A percentile compares a stretch with the other conserved stretches of the same genome.
Conservation (phyloP, 495 filamentous ascomycete species). For the Penicillium alfredii region DNA sequence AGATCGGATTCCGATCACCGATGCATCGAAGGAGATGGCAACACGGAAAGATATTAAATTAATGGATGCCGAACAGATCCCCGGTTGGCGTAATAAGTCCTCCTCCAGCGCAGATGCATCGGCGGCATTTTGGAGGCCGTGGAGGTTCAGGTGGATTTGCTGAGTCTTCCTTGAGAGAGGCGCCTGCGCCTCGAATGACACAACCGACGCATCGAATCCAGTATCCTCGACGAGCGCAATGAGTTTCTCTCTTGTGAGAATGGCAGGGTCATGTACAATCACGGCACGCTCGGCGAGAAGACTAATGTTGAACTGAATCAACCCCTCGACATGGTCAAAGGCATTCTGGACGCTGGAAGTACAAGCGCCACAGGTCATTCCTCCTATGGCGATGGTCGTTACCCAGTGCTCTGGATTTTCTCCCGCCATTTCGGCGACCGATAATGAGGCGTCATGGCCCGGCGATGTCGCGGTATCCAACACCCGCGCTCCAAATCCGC, state of each 20-base stretch:
- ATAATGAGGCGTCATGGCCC: conserved; percentile 9
- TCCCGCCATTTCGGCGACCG: conserved; percentile 26
- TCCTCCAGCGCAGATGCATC: conserved; percentile 69
- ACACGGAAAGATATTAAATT: conserved; percentile 62
- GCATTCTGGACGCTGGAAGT: conserved; percentile 84
- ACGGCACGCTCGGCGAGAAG: conserved; percentile 88
- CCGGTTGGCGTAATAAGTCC: conserved; percentile 55
- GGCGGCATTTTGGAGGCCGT: conserved; percentile 64
- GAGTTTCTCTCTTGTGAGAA: conserved; percentile 61
- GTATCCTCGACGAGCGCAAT: conserved; percentile 66
- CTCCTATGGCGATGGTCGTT: conserved; percentile 80
- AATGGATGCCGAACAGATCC: conserved; percentile 67
- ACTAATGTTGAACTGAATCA: conserved; percentile 88
- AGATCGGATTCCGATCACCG: conserved; percentile 67
- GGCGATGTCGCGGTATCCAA: conserved; percentile 40
- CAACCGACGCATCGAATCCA: conserved; percentile 79
- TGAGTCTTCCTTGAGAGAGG: conserved; percentile 32
- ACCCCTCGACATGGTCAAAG: conserved; percentile 68
- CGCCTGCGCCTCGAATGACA: conserved; percentile 44
- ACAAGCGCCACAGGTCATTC: conserved; percentile 97
- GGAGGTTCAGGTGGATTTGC: conserved; percentile 71
- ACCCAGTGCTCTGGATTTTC: conserved; percentile 44
- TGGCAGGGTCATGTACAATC: conserved; percentile 68
- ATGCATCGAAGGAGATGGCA: conserved; percentile 62
- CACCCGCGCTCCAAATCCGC: conserved; percentile 85